Conservation (phyloP, 208 protist genomes). For the Crithidia sp. region DNA sequence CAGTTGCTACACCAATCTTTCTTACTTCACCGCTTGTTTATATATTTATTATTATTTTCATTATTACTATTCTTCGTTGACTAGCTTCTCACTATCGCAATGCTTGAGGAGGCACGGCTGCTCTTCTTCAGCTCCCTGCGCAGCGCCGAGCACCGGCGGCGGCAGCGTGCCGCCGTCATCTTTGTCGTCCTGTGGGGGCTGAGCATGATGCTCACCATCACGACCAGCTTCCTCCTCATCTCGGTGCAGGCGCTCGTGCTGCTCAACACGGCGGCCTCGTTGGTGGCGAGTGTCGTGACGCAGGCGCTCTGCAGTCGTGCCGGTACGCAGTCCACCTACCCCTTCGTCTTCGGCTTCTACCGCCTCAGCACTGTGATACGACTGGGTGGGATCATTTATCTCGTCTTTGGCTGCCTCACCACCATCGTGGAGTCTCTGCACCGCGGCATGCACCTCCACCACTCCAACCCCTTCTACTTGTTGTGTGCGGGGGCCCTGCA, state of each 20-base stretch:
- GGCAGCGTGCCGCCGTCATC: slow-evolving; percentile 23
- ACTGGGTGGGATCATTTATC: slow-evolving; percentile 55
- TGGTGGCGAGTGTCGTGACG: slow-evolving; percentile 45
- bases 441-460: slow-evolving; percentile 37
- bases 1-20: too few relatives aligned
- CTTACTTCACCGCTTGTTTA: background rate
- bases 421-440: slow-evolving; percentile 60
- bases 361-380: slow-evolving; percentile 58
- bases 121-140: slow-evolving; percentile 30
- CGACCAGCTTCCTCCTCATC: slow-evolving; percentile 41
- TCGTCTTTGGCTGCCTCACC: slow-evolving; percentile 64
- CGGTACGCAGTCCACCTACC: slow-evolving; percentile 17
- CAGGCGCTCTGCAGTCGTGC: slow-evolving; percentile 21
- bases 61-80: too few relatives aligned
- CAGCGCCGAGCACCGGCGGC: slow-evolving; percentile 24
- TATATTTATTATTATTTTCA: background rate
- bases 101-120: slow-evolving; percentile 8
- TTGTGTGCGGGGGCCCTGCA: slow-evolving; percentile 35
- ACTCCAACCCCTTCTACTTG: slow-evolving; percentile 34
- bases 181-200: slow-evolving; percentile 53
- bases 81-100: background rate
- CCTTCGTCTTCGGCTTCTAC: slow-evolving; percentile 59
- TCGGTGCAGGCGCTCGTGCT: slow-evolving; percentile 47
- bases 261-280: slow-evolving; percentile 46
- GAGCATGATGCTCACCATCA: slow-evolving; percentile 40